These are phyloP conservation scores for Eremochloa ophiuroides DNA, from an alignment of 176 grass and related monocot species.

Conservation along the genomic window DNA sequence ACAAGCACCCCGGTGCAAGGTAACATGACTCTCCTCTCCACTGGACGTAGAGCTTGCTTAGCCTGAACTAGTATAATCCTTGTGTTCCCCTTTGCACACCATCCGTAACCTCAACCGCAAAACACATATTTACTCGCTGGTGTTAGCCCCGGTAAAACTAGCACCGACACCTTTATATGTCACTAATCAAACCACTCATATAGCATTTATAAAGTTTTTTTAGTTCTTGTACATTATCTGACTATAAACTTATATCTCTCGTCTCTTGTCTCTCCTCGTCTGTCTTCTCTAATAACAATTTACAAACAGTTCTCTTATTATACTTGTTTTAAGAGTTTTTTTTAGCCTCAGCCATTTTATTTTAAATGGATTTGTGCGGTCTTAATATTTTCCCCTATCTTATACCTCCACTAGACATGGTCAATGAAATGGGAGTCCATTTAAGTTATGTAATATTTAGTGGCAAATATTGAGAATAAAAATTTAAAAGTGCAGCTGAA, in stretches of 20 bases:
- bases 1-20: no score
- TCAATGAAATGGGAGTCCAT: not conserved
- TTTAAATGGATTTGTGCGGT: not conserved
- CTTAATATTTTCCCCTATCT: not conserved
- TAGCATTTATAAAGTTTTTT: not conserved
- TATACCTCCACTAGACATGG: not conserved
- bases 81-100: no score
- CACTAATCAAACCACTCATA: not conserved
- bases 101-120: no score
- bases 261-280: not conserved
- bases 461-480: not conserved
- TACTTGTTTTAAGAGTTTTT: not conserved
- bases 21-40: no score
- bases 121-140: no score
- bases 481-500: not conserved
- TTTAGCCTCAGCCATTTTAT: not conserved
- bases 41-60: no score
- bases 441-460: not conserved
- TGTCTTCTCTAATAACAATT: no score
- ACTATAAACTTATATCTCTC: rapidly evolving
- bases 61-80: no score
- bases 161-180: no score
- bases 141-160: no score
- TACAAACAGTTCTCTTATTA: no score
- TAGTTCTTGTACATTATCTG: rapidly evolving